These are phyloP conservation scores for Penicillium soppii DNA, from an alignment of 495 filamentous ascomycete genomes.

Conservation along the genomic window DNA sequence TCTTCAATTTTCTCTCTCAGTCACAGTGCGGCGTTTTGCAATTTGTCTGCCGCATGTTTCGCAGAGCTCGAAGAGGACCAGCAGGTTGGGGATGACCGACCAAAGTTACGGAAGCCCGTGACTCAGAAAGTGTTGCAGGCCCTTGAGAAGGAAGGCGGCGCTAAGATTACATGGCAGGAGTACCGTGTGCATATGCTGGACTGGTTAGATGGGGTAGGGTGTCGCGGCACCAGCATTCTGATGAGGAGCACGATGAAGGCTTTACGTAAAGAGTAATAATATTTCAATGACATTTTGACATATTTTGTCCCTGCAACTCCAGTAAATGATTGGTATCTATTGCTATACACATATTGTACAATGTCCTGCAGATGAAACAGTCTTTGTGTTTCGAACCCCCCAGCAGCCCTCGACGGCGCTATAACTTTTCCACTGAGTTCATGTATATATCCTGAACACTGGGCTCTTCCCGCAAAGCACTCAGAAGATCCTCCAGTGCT, in stretches of 20 bases:
- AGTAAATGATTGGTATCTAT: constrained; percentile 18
- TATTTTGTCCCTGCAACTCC: constrained; percentile 10
- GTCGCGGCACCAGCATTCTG: constrained; percentile 65
- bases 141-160: constrained; percentile 66
- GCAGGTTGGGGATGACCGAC: constrained; percentile 42
- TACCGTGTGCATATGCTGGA: constrained; percentile 73
- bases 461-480: constrained; percentile 53
- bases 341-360: constrained; percentile 25
- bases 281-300: not conserved
- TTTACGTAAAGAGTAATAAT: constrained; percentile 43
- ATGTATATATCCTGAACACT: constrained; percentile 69
- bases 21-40: constrained; percentile 63
- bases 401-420: not conserved
- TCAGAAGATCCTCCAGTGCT: constrained; percentile 46
- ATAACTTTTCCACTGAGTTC: constrained; percentile 48
- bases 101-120: constrained; percentile 72
- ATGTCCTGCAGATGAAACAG: not conserved
- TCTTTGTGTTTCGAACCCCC: not conserved
- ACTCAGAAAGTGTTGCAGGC: constrained; percentile 62
- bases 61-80: constrained; percentile 62
- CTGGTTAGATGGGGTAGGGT: constrained; percentile 65
- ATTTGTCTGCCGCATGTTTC: constrained; percentile 66
- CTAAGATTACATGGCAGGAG: constrained; percentile 67
- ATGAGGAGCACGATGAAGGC: constrained; percentile 86
- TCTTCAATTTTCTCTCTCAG: constrained; percentile 66